phyloP scores from a whole-genome alignment of 2,329 filamentous ascomycete species.

The Stachybotrys chlorohalonatus region DNA sequence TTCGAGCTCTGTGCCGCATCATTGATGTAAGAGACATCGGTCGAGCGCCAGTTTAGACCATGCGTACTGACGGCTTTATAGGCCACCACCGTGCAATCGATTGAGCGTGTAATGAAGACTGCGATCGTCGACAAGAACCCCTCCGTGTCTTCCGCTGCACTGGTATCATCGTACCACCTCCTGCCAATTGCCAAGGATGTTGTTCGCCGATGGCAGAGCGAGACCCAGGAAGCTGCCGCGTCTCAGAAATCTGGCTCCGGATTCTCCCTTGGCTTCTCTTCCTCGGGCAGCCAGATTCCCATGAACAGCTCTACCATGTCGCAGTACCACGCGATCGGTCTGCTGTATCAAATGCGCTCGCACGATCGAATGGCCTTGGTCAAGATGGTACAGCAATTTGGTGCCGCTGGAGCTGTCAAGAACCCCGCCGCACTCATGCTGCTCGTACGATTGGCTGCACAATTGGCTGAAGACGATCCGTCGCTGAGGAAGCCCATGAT shows the following conservation, averaged over 20 bases:
- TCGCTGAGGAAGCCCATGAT: conserved; percentile 93
- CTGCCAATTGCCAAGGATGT: conserved; percentile 93
- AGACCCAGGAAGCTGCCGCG: conserved; percentile 93
- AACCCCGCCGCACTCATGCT: conserved; percentile 88
- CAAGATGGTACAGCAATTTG: conserved; percentile 99
- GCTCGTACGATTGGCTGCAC: conserved; percentile 84
- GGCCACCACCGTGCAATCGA: conserved; percentile 92
- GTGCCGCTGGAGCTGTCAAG: conserved; percentile 83
- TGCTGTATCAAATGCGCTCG: conserved; percentile 94
- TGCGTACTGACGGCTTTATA: conserved; percentile 29
- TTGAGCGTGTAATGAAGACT: conserved; percentile 97
- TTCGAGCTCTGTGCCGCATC: conserved; percentile 88
- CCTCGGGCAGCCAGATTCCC: conserved; percentile 62
- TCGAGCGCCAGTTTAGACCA: conserved; percentile 6
- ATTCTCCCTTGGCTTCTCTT: conserved; percentile 87
- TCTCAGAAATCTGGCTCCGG: conserved; percentile 81
- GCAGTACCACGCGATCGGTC: conserved; percentile 95
- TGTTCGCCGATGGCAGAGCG: conserved; percentile 94
- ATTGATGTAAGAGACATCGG: conserved; percentile 63
- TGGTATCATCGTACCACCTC: conserved; percentile 95
- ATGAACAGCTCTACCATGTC: conserved; percentile 94
- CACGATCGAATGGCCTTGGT: conserved; percentile 97
- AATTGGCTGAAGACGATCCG: conserved; percentile 87
- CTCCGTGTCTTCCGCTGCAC: conserved; percentile 88
- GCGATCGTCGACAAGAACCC: conserved; percentile 99